Evolutionary conservation across 164 flowering plant genomes (phyloP), one percentile per base, ranked within the genome.

Genomic region (Berberis thunbergii): DNA sequence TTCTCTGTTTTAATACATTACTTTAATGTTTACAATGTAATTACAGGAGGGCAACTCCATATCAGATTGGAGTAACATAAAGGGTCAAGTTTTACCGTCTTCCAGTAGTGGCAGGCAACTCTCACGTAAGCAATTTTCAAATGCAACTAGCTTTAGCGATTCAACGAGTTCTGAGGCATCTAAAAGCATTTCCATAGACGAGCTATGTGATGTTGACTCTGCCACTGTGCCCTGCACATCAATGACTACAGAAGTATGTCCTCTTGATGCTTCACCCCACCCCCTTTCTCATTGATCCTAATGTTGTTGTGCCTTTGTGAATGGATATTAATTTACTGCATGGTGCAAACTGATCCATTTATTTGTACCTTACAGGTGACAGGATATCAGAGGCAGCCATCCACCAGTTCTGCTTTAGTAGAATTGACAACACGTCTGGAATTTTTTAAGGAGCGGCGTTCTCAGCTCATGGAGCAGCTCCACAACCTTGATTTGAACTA

Each of bases 401-500:
- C 86, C 1, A 75, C 77, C 43, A 87, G 87, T 39, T 87, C 98
- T 1, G 79, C 98, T 40, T 70, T 94, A 76, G 88, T 86, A 56
- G 97, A 94, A 70, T 76, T 94, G 59, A 94, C 99, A 43, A 81
- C 96, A 10, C 91, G 99, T 3, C 96, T 94, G 1, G 96, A 94
- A 76, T 94, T 91, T 78, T 94, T 94, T 81, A 94, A 91, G 86
- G 99, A 94, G 70, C 72, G 97, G 54, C 87, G 99, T 42, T 86
- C 96, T 44, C 99, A 94, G 72, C 88, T 94, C 53, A 94, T 91
- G 91, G 97, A 94, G 68, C 99, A 94, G 72, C 93, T 94, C 42
- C 96, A 94, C 76, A 86, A 79, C 78, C 89, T 94, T 9, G 96
- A 94, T 66, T 64, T 85, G 46, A 88, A 84, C 75, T 86, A 87